Base-by-base conservation (phyloP, 2,329 filamentous ascomycete species). In the Penicillium expansum region DNA sequence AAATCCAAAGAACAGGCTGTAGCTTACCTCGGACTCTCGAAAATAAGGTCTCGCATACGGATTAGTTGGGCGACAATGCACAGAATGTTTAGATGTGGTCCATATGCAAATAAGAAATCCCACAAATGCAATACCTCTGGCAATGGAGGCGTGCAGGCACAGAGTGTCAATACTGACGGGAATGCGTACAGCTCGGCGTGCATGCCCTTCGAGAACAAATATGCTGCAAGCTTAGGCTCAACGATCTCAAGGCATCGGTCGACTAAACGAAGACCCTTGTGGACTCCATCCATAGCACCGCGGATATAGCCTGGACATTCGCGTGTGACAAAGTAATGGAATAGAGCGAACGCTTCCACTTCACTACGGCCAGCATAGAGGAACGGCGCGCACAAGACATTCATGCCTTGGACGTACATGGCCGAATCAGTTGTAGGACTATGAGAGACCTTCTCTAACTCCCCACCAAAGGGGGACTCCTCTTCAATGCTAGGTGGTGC, bases 361-460 rank as follows among this genome's bases (percentile, higher is more conserved):
- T 99, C 94, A 72, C 91, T 96, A 56, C 92, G 87, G 1, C 94
- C 92, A 5, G 91, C 92, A 73, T 99, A 99, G 44, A 99, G 81
- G 70, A 99, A 97, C 0, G 94, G 94, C 0, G 94, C 94, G 10
- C 92, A 93, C 16, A 99, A 84, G 39, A 99, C 94, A 71, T 99
- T 99, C 93, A 99, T 97, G 64, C 94, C 94, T 75, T 99, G 94
- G 2, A 99, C 93, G 68, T 99, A 99, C 39, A 90, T 92, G 32
- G 92, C 91, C 11, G 90, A 84, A 66, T 91, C 88, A 32, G 79
- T 77, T 63, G 87, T 82, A 33, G 62, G 60, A 13, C 48, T 37
- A 30, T 56, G 57, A 20, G 58, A 64, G 35, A 55, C 45, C 59
- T 62, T 55, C 54, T 49, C 35, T 6, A 33, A 30, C 54, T 57